Evolutionary conservation across 108 stramenopile genomes (phyloP).

Genomic region (Aurantiochytrium sp.): DNA sequence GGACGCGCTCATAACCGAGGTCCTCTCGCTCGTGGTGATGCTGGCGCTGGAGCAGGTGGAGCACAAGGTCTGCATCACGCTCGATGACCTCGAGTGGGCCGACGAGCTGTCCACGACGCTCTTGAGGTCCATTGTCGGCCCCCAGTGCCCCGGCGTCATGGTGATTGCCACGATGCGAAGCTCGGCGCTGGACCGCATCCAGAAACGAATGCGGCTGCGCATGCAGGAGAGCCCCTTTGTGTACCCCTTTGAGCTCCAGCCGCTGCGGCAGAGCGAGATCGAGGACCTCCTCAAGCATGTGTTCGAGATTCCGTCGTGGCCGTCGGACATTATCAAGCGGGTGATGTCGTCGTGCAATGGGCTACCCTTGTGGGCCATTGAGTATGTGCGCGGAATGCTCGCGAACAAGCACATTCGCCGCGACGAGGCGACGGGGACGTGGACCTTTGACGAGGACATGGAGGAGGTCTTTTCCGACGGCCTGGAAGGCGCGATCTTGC

Average conservation of each 20-base stretch:
- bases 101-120: neutral
- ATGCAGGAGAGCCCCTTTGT: neutral
- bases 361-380: slow-evolving; percentile 10
- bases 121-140: neutral
- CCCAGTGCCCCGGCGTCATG: slow-evolving; percentile 9
- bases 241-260: neutral
- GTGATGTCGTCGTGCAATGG: neutral
- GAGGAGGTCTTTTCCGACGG: slow-evolving; percentile 6
- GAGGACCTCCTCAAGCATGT: neutral
- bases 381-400: slow-evolving; percentile 25
- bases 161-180: neutral
- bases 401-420: neutral
- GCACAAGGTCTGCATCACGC: slow-evolving; percentile 4
- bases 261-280: neutral
- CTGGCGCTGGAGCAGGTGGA: neutral
- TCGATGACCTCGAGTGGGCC: neutral
- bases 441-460: slow-evolving; percentile 18
- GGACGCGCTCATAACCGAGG: neutral
- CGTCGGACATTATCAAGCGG: neutral
- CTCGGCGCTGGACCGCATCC: neutral
- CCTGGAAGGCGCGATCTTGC: slow-evolving; percentile 9
- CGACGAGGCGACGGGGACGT: neutral
- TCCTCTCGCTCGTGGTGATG: neutral
- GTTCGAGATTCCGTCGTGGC: neutral
- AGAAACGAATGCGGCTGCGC: neutral